Percentiles rank a stretch among this genome's conserved stretches.
Conservation (phyloP, 257 asterid species). For the Paulownia fortunei region DNA sequence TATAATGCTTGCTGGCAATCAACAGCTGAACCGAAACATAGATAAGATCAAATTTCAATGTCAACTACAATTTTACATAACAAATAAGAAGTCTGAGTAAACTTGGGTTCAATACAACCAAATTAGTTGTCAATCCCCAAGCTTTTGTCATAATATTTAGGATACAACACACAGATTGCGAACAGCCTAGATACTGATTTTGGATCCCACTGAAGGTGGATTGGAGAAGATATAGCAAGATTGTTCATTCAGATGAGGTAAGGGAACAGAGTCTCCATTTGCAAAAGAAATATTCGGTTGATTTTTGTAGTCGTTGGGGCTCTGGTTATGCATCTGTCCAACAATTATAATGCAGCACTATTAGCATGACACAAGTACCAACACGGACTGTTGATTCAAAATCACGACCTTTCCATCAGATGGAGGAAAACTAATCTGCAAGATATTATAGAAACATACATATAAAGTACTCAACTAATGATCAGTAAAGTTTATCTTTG, state of each 20-base stretch:
- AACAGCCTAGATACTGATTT: too few species aligned
- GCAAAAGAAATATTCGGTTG: neutral
- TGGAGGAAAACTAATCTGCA: constrained; percentile 3
- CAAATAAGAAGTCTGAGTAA: neutral
- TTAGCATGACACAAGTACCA: neutral
- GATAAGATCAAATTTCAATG: neutral
- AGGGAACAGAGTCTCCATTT: neutral
- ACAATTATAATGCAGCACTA: neutral
- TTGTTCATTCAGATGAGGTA: too few species aligned
- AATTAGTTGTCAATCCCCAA: neutral
- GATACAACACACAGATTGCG: neutral
- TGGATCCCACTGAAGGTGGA: too few species aligned
- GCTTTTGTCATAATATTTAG: neutral
- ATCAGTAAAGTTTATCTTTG: too few species aligned
- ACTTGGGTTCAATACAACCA: neutral
- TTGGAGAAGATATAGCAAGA: too few species aligned
- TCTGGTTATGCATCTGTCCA: neutral
- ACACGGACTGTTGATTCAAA: neutral
- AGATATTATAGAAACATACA: neutral
- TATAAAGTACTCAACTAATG: too few species aligned
- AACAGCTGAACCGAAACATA: neutral
- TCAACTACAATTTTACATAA: neutral
- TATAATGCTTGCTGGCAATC: neutral
- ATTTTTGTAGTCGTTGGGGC: neutral
- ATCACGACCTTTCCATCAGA: neutral